Evolutionary conservation across 1,284 basidiomycete genomes (phyloP).

Genomic region (Rugosomyces carneus): DNA sequence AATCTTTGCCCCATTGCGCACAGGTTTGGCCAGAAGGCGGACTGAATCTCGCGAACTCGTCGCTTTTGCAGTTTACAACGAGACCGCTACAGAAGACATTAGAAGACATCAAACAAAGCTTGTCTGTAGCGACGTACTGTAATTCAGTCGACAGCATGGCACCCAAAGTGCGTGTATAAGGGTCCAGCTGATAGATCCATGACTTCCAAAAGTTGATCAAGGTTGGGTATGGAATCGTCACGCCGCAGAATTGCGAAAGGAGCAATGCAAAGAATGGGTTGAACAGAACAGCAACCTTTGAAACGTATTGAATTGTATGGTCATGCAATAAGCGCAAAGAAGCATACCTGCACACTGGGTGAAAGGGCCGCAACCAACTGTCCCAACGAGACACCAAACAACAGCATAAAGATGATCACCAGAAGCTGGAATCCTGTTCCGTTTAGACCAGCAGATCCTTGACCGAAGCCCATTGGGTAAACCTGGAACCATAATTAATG

Average conservation of each 20-base stretch:
- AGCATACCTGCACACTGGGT: constrained; percentile 56
- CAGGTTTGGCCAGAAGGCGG: constrained; percentile 79
- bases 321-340: background rate
- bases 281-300: constrained; percentile 66
- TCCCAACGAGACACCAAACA: constrained; percentile 78
- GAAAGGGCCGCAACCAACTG: constrained; percentile 73
- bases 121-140: constrained; percentile 37
- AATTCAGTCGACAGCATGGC: constrained; percentile 79
- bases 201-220: constrained; percentile 68
- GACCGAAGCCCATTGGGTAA: constrained; percentile 68
- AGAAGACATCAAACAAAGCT: background rate
- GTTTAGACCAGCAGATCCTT: constrained; percentile 51
- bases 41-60: constrained; percentile 64
- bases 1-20: constrained; percentile 60
- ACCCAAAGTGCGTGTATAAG: constrained; percentile 69
- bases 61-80: constrained; percentile 54
- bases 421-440: constrained; percentile 75
- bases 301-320: background rate
- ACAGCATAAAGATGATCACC: constrained; percentile 63
- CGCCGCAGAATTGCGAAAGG: constrained; percentile 73
- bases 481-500: constrained; percentile 29
- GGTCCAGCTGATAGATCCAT: constrained; percentile 69
- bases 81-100: constrained; percentile 45
- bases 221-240: constrained; percentile 69
- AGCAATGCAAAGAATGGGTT: constrained; percentile 74